Base-by-base conservation (phyloP, 2,329 filamentous ascomycete genomes). In the Scedosporium boydii region DNA sequence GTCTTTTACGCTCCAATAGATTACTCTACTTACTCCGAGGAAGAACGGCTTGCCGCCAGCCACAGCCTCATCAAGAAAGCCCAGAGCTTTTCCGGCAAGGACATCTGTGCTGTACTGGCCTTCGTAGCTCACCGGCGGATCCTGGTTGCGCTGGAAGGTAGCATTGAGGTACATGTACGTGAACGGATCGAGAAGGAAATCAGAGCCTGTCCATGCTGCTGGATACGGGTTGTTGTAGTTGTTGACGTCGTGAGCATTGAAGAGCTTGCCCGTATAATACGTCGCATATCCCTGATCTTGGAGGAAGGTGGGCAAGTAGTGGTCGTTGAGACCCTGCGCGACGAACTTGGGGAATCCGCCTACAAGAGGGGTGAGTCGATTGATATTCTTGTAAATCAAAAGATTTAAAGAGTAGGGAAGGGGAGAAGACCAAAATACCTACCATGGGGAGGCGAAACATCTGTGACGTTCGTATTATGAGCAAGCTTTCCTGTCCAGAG, bases 161-260 rank as follows among this genome's bases (percentile, higher is more conserved):
- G 83, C 77, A 68, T 90, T 89, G 27, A 85, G 77, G 68, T 90
- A 91, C 29, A 82, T 76, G 68, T 90, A 90, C 0, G 87, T 90
- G 66, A 79, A 82, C 0, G 87, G 87, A 64, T 90, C 86, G 1
- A 89, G 74, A 1, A 88, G 74, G 65, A 87, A 79, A 59, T 75
- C 71, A 0, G 82, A 85, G 0, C 77, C 77, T 29, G 78, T 86
- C 75, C 82, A 88, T 2, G 85, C 86, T 2, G 75, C 77, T 0
- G 81, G 75, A 61, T 75, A 78, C 0, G 85, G 80, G 14, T 76
- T 74, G 63, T 82, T 67, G 65, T 82, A 83, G 65, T 82, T 83
- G 7, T 72, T 68, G 0, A 78, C 66, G 0, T 75, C 78, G 68
- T 82, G 79, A 1, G 76, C 70, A 64, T 83, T 83, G 70, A 81